These are phyloP conservation scores for Epichloe sp. DNA, from an alignment of 2,329 filamentous ascomycete species.

Conservation along the genomic window DNA sequence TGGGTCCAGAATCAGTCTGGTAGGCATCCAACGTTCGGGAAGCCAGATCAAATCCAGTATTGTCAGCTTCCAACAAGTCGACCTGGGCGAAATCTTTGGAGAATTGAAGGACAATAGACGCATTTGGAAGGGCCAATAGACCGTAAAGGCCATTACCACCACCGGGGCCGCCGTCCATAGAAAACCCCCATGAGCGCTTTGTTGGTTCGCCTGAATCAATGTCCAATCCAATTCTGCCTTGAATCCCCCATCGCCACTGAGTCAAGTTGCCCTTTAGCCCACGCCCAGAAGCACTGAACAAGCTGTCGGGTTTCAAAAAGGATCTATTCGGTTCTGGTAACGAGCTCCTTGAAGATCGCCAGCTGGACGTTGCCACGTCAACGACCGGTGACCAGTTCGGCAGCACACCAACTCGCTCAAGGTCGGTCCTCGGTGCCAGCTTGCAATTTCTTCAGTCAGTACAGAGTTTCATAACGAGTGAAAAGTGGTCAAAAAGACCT, in stretches of 20 bases:
- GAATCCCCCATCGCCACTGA: conserved; percentile 54
- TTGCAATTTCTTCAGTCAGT: conserved; percentile 13
- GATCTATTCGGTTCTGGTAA: conserved; percentile 13
- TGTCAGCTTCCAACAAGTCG: conserved; percentile 26
- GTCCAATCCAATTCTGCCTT: conserved; percentile 51
- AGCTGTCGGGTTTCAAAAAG: conserved; percentile 27
- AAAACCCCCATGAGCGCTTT: conserved; percentile 42
- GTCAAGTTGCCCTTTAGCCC: conserved; percentile 49
- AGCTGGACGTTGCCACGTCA: conserved; percentile 32
- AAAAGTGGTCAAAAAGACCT: conserved; percentile 4
- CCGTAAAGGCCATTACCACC: conserved; percentile 17
- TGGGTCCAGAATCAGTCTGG: conserved; percentile 20
- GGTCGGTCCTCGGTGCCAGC: conserved; percentile 41
- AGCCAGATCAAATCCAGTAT: conserved; percentile 35
- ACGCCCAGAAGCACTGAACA: conserved; percentile 56
- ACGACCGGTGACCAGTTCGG: conserved; percentile 49
- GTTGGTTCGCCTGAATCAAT: conserved; percentile 36
- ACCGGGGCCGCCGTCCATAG: conserved; percentile 9
- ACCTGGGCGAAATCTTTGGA: conserved; percentile 33
- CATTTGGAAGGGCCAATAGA: conserved; percentile 36
- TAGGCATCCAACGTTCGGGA: conserved; percentile 38
- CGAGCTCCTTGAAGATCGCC: neutral
- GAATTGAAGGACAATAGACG: conserved; percentile 34
- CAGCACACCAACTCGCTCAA: conserved; percentile 33
- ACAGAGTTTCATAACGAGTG: neutral